phyloP scores from a whole-genome alignment of 345 rosid genomes.

The Nephelium lappaceum region DNA sequence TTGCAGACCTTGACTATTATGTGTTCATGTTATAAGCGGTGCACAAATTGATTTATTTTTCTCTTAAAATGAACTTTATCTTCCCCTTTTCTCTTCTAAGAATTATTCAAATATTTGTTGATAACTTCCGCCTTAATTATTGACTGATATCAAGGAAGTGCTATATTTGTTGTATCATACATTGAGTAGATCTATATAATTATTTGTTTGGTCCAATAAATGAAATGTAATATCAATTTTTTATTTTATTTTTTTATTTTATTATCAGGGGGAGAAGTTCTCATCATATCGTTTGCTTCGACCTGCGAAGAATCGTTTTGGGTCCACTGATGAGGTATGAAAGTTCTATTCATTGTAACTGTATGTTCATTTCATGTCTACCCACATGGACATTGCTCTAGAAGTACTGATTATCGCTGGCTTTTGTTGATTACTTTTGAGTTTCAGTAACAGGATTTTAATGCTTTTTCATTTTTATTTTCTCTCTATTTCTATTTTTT shows the following conservation, averaged over 20 bases:
- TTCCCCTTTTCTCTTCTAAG: constrained; percentile 11
- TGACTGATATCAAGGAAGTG: background rate
- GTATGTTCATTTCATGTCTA: background rate
- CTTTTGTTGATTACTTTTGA: background rate
- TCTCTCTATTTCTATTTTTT: no score
- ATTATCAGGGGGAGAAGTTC: constrained; percentile 77
- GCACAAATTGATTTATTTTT: background rate
- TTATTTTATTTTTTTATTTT: no score
- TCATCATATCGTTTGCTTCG: constrained; percentile 89
- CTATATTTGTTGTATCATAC: constrained; percentile 5
- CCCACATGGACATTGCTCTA: background rate
- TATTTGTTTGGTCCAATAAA: constrained; percentile 4
- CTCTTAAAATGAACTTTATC: background rate
- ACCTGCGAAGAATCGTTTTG: constrained; percentile 92
- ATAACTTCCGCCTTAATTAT: background rate
- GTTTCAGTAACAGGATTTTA: background rate
- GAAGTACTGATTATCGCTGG: background rate
- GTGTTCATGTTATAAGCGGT: background rate
- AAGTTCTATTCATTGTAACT: background rate
- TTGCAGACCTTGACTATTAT: background rate
- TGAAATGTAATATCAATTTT: background rate
- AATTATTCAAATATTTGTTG: background rate
- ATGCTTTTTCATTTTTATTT: background rate
- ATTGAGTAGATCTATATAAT: background rate
- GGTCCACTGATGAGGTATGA: constrained; percentile 88